phyloP scores from a whole-genome alignment of 2,329 filamentous ascomycete genomes.

The Scedosporium apiospermum region DNA sequence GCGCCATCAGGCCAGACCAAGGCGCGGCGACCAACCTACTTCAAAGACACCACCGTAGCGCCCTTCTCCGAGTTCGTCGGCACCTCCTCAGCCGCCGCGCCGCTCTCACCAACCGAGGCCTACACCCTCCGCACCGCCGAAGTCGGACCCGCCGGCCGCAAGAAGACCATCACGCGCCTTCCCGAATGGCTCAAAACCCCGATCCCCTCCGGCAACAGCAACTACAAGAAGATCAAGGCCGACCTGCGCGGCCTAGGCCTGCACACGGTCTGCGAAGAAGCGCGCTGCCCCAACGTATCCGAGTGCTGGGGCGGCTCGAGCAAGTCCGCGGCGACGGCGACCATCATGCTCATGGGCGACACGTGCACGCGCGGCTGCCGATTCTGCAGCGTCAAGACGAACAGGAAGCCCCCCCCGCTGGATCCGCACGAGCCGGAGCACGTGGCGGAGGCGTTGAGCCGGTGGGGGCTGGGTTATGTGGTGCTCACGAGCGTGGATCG shows the following conservation, averaged over 20 bases:
- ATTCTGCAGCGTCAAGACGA: slow-evolving; percentile 96
- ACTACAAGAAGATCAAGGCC: slow-evolving; percentile 91
- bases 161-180: slow-evolving; percentile 61
- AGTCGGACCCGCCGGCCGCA: slow-evolving; percentile 53
- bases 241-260: slow-evolving; percentile 82
- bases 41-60: slow-evolving; percentile 48
- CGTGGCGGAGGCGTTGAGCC: slow-evolving; percentile 81
- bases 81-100: slow-evolving; percentile 26
- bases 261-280: slow-evolving; percentile 97
- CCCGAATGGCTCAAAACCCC: slow-evolving; percentile 95
- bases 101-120: slow-evolving; percentile 42
- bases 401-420: slow-evolving; percentile 61
- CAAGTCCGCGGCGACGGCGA: slow-evolving; percentile 87
- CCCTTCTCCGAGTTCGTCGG: slow-evolving; percentile 50
- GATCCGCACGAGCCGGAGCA: slow-evolving; percentile 96
- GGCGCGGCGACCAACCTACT: slow-evolving; percentile 39
- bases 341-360: slow-evolving; percentile 99
- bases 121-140: slow-evolving; percentile 53
- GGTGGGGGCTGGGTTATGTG: slow-evolving; percentile 94
- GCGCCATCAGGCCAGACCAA: slow-evolving; percentile 22
- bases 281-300: slow-evolving; percentile 91
- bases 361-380: slow-evolving; percentile 94
- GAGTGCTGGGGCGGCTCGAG: slow-evolving; percentile 93
- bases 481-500: slow-evolving; percentile 90
- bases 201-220: slow-evolving; percentile 69